phyloP scores from a whole-genome alignment of 371 early-diverging fungal genomes.

The Rhizopus sp. region DNA sequence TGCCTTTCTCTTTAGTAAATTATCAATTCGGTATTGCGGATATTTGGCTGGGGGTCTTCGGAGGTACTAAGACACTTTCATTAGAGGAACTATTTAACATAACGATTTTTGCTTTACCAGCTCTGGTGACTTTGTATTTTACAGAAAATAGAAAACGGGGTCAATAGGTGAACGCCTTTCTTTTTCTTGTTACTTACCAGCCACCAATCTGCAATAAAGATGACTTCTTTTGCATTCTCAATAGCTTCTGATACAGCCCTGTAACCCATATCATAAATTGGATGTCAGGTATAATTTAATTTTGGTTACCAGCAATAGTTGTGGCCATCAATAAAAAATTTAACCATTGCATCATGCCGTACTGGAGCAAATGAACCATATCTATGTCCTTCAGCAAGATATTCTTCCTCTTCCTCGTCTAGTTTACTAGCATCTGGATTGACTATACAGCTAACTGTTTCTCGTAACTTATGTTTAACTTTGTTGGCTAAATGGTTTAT shows the following conservation, averaged over 20 bases:
- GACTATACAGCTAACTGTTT: slow-evolving; percentile 20
- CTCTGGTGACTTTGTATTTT: slow-evolving; percentile 42
- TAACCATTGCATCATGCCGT: slow-evolving; percentile 63
- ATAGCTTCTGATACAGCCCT: slow-evolving; percentile 79
- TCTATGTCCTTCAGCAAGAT: slow-evolving; percentile 54
- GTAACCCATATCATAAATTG: not conserved
- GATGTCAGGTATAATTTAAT: not conserved
- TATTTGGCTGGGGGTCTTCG: slow-evolving; percentile 73
- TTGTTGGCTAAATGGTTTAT: slow-evolving; percentile 37
- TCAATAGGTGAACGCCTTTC: too few relatives aligned
- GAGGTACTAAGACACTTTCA: slow-evolving; percentile 58
- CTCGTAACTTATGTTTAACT: slow-evolving; percentile 28
- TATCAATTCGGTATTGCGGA: slow-evolving; percentile 80
- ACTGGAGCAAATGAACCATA: slow-evolving; percentile 83
- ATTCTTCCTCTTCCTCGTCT: slow-evolving; percentile 42
- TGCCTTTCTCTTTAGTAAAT: slow-evolving; percentile 82
- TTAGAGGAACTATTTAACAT: not conserved
- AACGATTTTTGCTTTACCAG: slow-evolving; percentile 25
- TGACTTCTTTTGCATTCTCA: slow-evolving; percentile 67
- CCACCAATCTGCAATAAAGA: slow-evolving; percentile 95
- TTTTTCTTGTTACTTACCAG: slow-evolving; percentile 48
- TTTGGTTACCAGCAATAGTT: slow-evolving; percentile 70
- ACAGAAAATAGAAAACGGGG: not conserved
- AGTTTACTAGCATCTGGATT: slow-evolving; percentile 18
- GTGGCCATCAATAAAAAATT: slow-evolving; percentile 84